Evolutionary conservation across 2,329 filamentous ascomycete genomes (phyloP), one percentile per base, ranked within the genome.

Genomic region (Colletotrichum sp.): DNA sequence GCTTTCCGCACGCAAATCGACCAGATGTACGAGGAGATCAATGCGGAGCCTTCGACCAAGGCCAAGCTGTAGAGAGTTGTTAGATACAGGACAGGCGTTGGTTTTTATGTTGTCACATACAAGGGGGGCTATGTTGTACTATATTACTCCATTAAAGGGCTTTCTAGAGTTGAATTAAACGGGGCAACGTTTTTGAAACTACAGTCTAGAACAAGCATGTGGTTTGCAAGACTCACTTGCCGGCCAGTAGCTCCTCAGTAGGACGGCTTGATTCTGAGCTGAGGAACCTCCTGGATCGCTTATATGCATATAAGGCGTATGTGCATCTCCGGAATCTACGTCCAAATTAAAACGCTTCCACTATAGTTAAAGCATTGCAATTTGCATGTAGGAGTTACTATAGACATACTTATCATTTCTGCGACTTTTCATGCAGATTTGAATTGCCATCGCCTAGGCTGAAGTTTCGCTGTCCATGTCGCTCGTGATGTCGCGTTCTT

Each of bases 1-100:
- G 88, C 86, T 3, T 92, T 88, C 84, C 86, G 86, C 71, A 80
- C 82, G 22, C 86, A 91, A 66, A 90, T 92, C 64, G 88, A 90
- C 72, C 84, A 84, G 70, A 88, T 92, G 89, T 92, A 92, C 78
- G 85, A 85, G 55, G 90, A 91, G 82, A 83, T 92, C 74, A 86
- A 86, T 66, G 84, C 85, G 27, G 80, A 85, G 67, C 80, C 83
- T 6, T 76, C 81, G 60, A 76, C 83, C 70, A 87, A 85, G 82
- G 83, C 88, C 32, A 90, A 87, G 84, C 81, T 91, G 78, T 91
- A 85, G 62, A 76, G 28, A 15, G 22, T 22, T 25, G 8, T 25
- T 10, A 22, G 78, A 48, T 72, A 67, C 48, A 56, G 32, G 68
- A 25, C 28, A 64, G 58, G 34, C 71, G 60, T 74, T 76, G 58